These are phyloP conservation scores for Fomitopsis betulina DNA, from an alignment of 1,284 basidiomycete genomes.

Conservation along the genomic window DNA sequence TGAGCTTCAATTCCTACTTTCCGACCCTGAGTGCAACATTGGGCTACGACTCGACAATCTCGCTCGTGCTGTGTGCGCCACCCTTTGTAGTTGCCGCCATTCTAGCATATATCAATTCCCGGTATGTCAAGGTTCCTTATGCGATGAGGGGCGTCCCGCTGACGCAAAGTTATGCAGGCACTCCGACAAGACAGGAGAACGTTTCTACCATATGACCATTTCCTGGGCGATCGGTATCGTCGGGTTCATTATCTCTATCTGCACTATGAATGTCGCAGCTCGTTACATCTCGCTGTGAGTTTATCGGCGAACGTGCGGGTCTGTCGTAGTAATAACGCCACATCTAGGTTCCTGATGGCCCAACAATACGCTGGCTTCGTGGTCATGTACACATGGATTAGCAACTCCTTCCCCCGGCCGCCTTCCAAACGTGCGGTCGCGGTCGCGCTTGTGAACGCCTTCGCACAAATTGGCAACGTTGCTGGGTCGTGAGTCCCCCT, in stretches of 20 bases:
- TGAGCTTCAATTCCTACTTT: conserved; percentile 76
- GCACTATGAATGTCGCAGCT: conserved; percentile 60
- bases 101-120: conserved; percentile 42
- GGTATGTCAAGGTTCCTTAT: conserved; percentile 26
- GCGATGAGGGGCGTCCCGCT: conserved; percentile 2
- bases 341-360: conserved; percentile 66
- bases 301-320: neutral
- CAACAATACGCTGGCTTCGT: conserved; percentile 71
- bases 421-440: conserved; percentile 73
- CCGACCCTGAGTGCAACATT: conserved; percentile 67
- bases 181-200: conserved; percentile 64
- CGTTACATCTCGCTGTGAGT: conserved; percentile 71
- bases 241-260: conserved; percentile 73
- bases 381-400: conserved; percentile 68
- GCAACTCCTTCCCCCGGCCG: conserved; percentile 62
- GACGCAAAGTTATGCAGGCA: conserved; percentile 38
- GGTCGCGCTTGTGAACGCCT: conserved; percentile 68
- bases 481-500: conserved; percentile 47
- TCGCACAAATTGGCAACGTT: conserved; percentile 70
- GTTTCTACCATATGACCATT: conserved; percentile 57
- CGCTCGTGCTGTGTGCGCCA: conserved; percentile 71
- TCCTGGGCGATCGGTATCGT: conserved; percentile 59
- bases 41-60: conserved; percentile 61
- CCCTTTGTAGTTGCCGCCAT: conserved; percentile 71
- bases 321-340: neutral